Base-by-base conservation (phyloP, 257 asterid species). In the Nicotiana tabacum region DNA sequence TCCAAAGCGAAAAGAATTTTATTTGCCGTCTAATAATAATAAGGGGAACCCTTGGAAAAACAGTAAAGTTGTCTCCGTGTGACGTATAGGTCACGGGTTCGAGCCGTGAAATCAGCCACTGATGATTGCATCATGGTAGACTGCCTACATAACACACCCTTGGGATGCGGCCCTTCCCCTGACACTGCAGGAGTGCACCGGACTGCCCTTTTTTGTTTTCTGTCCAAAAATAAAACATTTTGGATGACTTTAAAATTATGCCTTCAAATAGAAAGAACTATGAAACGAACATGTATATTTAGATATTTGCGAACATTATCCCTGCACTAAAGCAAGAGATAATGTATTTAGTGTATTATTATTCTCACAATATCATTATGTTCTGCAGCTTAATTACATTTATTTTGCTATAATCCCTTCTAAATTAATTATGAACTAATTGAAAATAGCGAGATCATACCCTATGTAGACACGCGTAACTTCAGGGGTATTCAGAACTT, bases 401-500 rank as follows among this genome's bases (percentile, higher is more conserved):
- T 72, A 43, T 33, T 43, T 43, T 21, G 21, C 78, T 46, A 43
- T 72, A 35, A 33, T 21, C 35, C 33, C 60, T 43, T 72, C 35
- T 9, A 46, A 39, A 46, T 72, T n/a, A 3, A 51, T 46, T 53
- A 13, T 48, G 43, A 48, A 27, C 13, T 74, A 27, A 74, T 3
- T 51, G 64, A 51, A 74, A 51, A 27, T 74, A 74, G 29, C 51
- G 13, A 65, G 77, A 37, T 81, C 76, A 29, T 92, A 93, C 99
- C 99, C 99, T 67, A 94, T 96, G 87, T 96, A 96, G 79, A 96
- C 99, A 51, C 98, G 97, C 60, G 85, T 82, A 68, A 96, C 99
- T 87, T 96, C 99, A 8, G 99, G 99, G 64, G 98, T 94, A 86
- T 96, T 96, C 55, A 94, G 87, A 56, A 96, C 99, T 87, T 96